A percentile compares a stretch with the other conserved stretches of the same genome.
These are phyloP conservation scores for Jatropha multifida DNA, from an alignment of 441 rosid species.

Conservation along the genomic window DNA sequence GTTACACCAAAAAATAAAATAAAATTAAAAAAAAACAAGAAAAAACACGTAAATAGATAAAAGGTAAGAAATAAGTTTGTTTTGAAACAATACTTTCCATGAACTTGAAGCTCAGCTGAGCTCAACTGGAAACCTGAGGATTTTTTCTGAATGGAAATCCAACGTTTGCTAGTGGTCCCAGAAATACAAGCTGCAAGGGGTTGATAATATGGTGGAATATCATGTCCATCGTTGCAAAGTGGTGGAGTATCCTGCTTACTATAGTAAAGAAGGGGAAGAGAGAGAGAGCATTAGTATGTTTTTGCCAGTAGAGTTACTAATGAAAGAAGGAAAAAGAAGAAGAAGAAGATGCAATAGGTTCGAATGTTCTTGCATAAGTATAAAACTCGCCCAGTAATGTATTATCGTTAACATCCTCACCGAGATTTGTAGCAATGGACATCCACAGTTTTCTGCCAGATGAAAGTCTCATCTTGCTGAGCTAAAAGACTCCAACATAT, in stretches of 20 bases:
- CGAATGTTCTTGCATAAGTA: background rate
- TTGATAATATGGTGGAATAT: constrained; percentile 66
- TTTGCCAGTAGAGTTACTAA: constrained; percentile 4
- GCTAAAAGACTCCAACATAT: constrained; percentile 86
- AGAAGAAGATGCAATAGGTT: background rate
- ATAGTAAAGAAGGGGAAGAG: constrained; percentile 24
- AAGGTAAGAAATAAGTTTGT: constrained; percentile 4
- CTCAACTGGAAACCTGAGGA: constrained; percentile 60
- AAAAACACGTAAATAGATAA: background rate
- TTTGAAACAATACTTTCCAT: constrained; percentile 69
- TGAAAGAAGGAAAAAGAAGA: background rate
- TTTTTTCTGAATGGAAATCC: constrained; percentile 85
- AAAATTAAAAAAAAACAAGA: constrained; percentile 4
- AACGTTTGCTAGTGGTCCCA: constrained; percentile 74
- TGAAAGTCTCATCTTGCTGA: constrained; percentile 93
- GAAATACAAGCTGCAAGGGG: constrained; percentile 81
- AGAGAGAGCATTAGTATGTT: constrained; percentile 7
- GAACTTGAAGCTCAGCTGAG: constrained; percentile 60
- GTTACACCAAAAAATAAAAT: background rate
- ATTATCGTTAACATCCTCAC: constrained; percentile 44
- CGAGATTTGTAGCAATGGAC: constrained; percentile 58
- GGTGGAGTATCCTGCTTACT: constrained; percentile 56
- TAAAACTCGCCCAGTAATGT: background rate
- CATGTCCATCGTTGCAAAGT: constrained; percentile 69
- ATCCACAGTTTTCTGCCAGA: constrained; percentile 93